Percentiles rank a stretch among this genome's conserved stretches.
phyloP scores from a whole-genome alignment of 345 rosid species.

The Erucastrum elatum region DNA sequence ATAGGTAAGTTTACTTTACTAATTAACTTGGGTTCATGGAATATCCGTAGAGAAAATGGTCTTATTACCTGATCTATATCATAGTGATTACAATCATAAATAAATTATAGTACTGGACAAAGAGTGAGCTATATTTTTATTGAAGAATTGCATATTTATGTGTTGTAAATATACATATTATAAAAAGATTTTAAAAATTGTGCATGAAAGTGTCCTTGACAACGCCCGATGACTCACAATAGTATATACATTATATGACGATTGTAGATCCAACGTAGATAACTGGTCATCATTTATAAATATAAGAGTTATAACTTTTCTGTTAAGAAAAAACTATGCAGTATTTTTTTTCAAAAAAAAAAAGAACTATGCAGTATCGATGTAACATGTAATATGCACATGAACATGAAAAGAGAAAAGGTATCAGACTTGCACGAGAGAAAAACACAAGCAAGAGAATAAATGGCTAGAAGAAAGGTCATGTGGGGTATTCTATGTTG shows the following conservation, averaged over 20 bases:
- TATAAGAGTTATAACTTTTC: no score
- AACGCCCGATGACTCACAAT: not conserved
- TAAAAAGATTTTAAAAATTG: not conserved
- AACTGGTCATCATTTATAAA: not conserved
- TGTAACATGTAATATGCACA: no score
- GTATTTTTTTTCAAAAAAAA: no score
- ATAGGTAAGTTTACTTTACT: not conserved
- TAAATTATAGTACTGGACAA: not conserved
- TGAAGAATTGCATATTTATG: not conserved
- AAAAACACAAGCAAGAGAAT: not conserved
- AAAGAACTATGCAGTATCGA: no score
- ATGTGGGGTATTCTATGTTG: conserved; percentile 6
- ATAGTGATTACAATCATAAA: no score
- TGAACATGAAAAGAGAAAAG: not conserved
- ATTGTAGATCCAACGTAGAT: not conserved
- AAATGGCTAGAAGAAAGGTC: conserved; percentile 3
- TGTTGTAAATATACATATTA: no score
- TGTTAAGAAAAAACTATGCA: no score
- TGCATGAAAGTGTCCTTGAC: not conserved
- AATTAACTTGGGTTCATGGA: not conserved
- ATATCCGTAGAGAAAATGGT: no score
- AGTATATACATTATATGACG: not conserved
- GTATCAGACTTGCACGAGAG: not conserved
- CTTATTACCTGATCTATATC: no score
- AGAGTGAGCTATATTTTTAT: not conserved